Base-by-base conservation (phyloP, 2,329 filamentous ascomycete species). In the Ophioceras dolichostomum region DNA sequence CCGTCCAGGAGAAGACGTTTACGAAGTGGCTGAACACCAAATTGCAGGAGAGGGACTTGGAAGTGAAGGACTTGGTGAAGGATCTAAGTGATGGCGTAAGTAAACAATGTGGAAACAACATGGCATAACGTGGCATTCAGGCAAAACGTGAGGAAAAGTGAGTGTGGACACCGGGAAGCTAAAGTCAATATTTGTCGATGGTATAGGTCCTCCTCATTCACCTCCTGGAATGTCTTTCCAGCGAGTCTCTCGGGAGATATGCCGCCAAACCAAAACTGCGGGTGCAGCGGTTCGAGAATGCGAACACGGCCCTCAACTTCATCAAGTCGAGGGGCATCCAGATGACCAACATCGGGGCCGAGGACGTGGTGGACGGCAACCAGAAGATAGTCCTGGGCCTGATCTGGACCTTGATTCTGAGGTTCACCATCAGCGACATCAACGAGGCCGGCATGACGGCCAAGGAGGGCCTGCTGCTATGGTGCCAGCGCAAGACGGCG, bases 21-120 rank as follows among this genome's bases (percentile, higher is more conserved):
- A 94, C 88, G 41, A 98, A 96, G 84, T 98, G 91, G 91, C 76
- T 98, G 48, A 98, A 98, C 63, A 93, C 86, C 50, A 98, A 98
- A 65, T 68, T 98, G 51, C 80, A 83, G 57, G 72, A 68, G 43
- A 77, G 89, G 48, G 67, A 80, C 39, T 64, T 95, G 45, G 78
- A 80, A 52, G 84, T 96, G 52, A 79, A 85, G 54, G 85, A 95
- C 59, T 70, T 98, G 39, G 86, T 94, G 43, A 70, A 70, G 44
- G 91, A 96, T 61, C 75, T 98, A 41, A 89, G 85, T 53, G 88
- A 96, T 65, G 91, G 91, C 52, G 89, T 94, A 70, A 60, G 83
- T 76, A 30, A n/a, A n/a, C n/a, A n/a, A n/a, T n/a, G n/a, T n/a
- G n/a, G n/a, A n/a, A n/a, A n/a, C n/a, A n/a, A n/a, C n/a, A n/a